phyloP scores from a whole-genome alignment of 2,329 filamentous ascomycete genomes.

The Fusarium mexicanum region DNA sequence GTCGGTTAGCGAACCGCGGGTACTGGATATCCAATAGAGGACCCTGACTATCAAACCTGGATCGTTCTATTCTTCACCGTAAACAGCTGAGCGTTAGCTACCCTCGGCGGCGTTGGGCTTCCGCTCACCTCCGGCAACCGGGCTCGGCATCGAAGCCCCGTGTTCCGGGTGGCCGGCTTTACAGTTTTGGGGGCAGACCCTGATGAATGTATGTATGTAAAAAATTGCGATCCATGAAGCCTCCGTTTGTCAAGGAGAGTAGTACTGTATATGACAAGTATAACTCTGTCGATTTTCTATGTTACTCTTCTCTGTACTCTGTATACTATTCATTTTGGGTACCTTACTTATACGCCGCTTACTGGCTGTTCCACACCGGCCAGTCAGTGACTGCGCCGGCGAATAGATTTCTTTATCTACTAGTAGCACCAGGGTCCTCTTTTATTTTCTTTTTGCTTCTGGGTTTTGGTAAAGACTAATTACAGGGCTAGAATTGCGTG shows the following conservation, averaged over 20 bases:
- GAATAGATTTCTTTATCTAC: neutral
- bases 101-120: slow-evolving; percentile 22
- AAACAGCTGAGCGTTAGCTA: neutral
- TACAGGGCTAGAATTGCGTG: neutral
- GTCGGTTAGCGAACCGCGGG: slow-evolving; percentile 32
- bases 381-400: slow-evolving; percentile 9
- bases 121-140: slow-evolving; percentile 34
- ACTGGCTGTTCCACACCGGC: slow-evolving; percentile 28
- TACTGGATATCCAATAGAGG: slow-evolving; percentile 16
- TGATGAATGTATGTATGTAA: neutral
- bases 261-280: neutral
- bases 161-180: slow-evolving; percentile 30
- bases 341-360: slow-evolving; percentile 39
- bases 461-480: neutral
- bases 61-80: neutral
- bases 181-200: neutral
- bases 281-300: neutral
- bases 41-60: slow-evolving; percentile 1
- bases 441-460: neutral
- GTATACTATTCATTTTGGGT: slow-evolving; percentile 25
- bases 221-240: too few relatives aligned
- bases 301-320: slow-evolving; percentile 1
- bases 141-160: slow-evolving; percentile 25
- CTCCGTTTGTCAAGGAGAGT: neutral
- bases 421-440: neutral